These are phyloP conservation scores for Blastocystis sp. DNA, from an alignment of 352 stramenopile species.

Conservation along the genomic window DNA sequence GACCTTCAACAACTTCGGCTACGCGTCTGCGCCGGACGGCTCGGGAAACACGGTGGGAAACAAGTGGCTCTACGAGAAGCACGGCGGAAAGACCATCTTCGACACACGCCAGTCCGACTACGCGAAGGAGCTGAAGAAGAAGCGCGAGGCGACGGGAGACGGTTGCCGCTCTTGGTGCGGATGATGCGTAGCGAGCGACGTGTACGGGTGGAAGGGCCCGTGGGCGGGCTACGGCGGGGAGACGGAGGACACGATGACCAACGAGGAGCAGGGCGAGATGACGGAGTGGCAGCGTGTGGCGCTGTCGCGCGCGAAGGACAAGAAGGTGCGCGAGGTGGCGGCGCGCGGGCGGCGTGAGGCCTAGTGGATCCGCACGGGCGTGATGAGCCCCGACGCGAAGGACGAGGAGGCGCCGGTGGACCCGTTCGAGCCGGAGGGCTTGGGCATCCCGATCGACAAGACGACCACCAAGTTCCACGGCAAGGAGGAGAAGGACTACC, in stretches of 20 bases:
- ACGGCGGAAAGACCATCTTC: constrained; percentile 56
- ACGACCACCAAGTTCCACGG: constrained; percentile 80
- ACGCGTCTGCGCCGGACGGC: constrained; percentile 48
- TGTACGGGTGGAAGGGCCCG: constrained; percentile 53
- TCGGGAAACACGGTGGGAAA: constrained; percentile 53
- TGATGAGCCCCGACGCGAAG: not conserved
- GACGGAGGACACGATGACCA: constrained; percentile 54
- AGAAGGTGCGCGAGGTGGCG: constrained; percentile 28
- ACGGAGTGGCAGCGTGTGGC: constrained; percentile 62
- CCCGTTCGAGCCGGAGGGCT: constrained; percentile 25
- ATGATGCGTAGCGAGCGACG: constrained; percentile 24
- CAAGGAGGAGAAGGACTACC: constrained; percentile 87
- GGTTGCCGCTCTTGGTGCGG: not conserved
- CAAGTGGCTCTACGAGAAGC: constrained; percentile 65
- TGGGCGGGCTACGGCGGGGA: constrained; percentile 64
- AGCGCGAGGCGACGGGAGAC: constrained; percentile 30
- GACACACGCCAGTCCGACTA: constrained; percentile 35
- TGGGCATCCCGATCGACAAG: constrained; percentile 67
- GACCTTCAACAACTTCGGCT: constrained; percentile 66
- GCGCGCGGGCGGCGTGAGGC: not conserved
- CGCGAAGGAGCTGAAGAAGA: constrained; percentile 39
- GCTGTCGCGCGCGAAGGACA: constrained; percentile 38
- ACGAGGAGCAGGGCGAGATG: constrained; percentile 68
- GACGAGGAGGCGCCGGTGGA: constrained; percentile 29
- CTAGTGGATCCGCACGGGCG: constrained; percentile 57